Conservation (phyloP, 2,329 filamentous ascomycete species). For the Colletotrichum acutatum region DNA sequence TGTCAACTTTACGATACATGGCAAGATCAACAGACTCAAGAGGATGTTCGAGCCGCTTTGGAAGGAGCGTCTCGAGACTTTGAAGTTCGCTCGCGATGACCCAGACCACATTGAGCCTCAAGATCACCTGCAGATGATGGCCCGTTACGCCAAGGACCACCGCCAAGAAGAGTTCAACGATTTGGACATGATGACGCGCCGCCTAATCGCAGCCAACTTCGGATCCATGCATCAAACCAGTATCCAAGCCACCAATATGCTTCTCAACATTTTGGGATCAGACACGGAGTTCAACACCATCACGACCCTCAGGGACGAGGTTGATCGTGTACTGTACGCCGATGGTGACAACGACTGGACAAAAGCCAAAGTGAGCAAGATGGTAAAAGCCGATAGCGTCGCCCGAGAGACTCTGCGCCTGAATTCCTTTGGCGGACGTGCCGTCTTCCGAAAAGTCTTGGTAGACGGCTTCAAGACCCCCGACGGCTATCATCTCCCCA, state of each 20-base stretch:
- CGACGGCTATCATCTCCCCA: conserved; percentile 45
- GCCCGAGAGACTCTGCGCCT: conserved; percentile 55
- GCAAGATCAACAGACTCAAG: conserved; percentile 41
- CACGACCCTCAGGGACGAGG: conserved; percentile 50
- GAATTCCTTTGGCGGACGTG: conserved; percentile 44
- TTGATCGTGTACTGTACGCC: conserved; percentile 42
- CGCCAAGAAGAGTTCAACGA: conserved; percentile 49
- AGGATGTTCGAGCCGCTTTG: conserved; percentile 41
- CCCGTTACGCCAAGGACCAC: conserved; percentile 50
- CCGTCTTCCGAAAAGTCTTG: conserved; percentile 44
- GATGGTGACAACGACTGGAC: conserved; percentile 48
- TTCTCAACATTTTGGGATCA: conserved; percentile 50
- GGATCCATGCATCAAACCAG: conserved; percentile 53
- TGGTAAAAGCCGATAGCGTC: conserved; percentile 54
- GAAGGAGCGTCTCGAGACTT: conserved; percentile 39
- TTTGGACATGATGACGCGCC: conserved; percentile 43
- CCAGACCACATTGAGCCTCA: conserved; percentile 41
- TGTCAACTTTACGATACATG: conserved; percentile 38
- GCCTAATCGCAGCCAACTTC: conserved; percentile 48
- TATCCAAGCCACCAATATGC: conserved; percentile 51
- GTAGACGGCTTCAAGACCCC: conserved; percentile 43
- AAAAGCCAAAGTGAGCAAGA: conserved; percentile 48
- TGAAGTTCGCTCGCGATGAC: conserved; percentile 34
- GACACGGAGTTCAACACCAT: conserved; percentile 51
- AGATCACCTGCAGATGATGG: conserved; percentile 55